Base-by-base conservation (phyloP, 139 green algal genomes). In the Chlamydomonas asymmetrica region DNA sequence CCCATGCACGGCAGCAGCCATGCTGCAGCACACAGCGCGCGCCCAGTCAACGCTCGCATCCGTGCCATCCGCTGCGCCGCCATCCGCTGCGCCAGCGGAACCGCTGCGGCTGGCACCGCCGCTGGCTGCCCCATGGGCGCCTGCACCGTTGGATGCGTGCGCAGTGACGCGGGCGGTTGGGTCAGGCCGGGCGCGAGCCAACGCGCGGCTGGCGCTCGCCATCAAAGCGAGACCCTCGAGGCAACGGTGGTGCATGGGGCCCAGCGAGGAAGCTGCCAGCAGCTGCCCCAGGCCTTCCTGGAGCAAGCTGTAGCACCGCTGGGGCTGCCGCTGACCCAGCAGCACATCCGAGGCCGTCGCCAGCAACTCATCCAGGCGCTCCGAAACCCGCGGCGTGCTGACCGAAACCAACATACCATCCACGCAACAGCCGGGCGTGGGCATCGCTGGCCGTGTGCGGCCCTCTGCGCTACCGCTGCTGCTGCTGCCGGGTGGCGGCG, bases 1-100 rank as follows among this genome's bases (percentile, higher is more conserved):
- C 43, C 50, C 66, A 9, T 66, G 66, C 29, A 59, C 66, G 6
- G 59, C 75, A 16, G 54, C 66, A 9, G 75, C 75, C 43, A 65
- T 35, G 3, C 66, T 67, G 6, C 37, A 45, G 5, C 45, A 48
- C 38, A 39, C 35, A 18, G 66, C 66, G 4, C 59, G 59, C 2
- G 10, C 4, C 59, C 71, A 77, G 3, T 61, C 45, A 52, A 52
- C 45, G 45, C 45, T 52, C 45, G 45, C 13, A 52, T 13, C 45
- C 45, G 13, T 52, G 45, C 45, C 45, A 52, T 13, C 45, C 13
- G 45, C 45, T 52, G 45, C 13, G 13, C 45, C 45, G 45, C 45
- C 18, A 16, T 52, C 45, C 13, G 45, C 13, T 52, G 45, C 13
- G 45, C 45, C 45, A 25, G 10, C 34, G 34, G 45, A 45, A 32